Conservation (phyloP, 2,329 filamentous ascomycete species). For the Fusarium oligoseptatum region DNA sequence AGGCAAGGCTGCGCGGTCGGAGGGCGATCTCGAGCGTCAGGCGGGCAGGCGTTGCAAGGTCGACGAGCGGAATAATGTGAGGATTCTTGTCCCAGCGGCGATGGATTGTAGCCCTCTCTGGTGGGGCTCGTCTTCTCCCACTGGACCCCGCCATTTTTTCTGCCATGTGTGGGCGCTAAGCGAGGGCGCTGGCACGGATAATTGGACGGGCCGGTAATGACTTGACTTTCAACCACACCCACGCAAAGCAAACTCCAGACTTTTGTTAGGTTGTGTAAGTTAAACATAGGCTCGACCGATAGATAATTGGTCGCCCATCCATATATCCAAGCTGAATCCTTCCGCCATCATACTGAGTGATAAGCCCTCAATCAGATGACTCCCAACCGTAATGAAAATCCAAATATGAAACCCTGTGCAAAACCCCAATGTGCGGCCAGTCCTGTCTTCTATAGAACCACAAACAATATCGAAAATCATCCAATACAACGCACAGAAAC, state of each 20-base stretch:
- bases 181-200: conserved; percentile 54
- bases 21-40: conserved; percentile 43
- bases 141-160: conserved; percentile 57
- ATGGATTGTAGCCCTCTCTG: conserved; percentile 52
- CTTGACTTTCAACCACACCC: background rate
- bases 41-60: conserved; percentile 42
- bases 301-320: conserved; percentile 2
- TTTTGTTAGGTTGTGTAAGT: conserved; percentile 31
- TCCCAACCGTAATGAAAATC: background rate
- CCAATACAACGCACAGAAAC: conserved; percentile 4
- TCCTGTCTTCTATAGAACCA: conserved; percentile 27
- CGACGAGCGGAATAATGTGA: conserved; percentile 49
- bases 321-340: conserved; percentile 2
- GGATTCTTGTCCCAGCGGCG: conserved; percentile 37
- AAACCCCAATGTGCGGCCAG: conserved; percentile 12
- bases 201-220: conserved; percentile 9
- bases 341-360: background rate
- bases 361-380: background rate
- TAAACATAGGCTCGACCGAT: conserved; percentile 15
- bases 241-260: conserved; percentile 11
- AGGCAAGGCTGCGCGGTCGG: conserved; percentile 20
- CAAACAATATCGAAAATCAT: conserved; percentile 4
- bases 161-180: conserved; percentile 58
- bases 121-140: conserved; percentile 48
- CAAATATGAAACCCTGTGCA: conserved; percentile 5